phyloP scores from a whole-genome alignment of 73 alveolate genomes.

The Paramecium primaurelia region DNA sequence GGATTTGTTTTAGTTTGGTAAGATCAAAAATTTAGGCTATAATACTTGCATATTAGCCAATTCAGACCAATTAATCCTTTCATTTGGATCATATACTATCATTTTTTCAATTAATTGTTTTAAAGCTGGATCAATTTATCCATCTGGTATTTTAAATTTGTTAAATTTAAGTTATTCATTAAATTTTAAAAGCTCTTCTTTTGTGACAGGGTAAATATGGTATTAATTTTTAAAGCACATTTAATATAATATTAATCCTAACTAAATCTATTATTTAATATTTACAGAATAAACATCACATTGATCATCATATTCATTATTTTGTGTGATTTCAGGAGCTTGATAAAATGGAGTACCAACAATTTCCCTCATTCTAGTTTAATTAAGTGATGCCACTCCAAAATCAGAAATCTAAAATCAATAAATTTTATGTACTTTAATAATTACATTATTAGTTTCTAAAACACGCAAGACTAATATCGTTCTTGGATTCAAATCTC shows the following conservation, averaged over 20 bases:
- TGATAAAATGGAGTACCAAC: not conserved
- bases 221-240: not conserved
- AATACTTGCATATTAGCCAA: not conserved
- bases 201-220: not conserved
- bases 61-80: not conserved
- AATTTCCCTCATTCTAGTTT: not conserved
- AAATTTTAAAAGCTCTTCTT: not conserved
- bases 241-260: not conserved
- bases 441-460: not conserved
- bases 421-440: not conserved
- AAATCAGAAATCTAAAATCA: not conserved
- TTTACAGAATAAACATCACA: not conserved
- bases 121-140: not conserved
- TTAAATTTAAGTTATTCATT: not conserved
- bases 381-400: not conserved
- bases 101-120: not conserved
- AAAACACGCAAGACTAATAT: not conserved
- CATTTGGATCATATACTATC: not conserved
- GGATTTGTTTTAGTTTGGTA: not conserved
- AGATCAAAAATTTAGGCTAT: not conserved
- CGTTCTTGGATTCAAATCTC: not conserved
- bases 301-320: not conserved
- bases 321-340: not conserved
- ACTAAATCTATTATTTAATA: not conserved
- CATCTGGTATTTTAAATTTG: not conserved